These are phyloP conservation scores for Zygosaccharomyces lentus DNA, from an alignment of 805 yeast species.

Conservation along the genomic window DNA sequence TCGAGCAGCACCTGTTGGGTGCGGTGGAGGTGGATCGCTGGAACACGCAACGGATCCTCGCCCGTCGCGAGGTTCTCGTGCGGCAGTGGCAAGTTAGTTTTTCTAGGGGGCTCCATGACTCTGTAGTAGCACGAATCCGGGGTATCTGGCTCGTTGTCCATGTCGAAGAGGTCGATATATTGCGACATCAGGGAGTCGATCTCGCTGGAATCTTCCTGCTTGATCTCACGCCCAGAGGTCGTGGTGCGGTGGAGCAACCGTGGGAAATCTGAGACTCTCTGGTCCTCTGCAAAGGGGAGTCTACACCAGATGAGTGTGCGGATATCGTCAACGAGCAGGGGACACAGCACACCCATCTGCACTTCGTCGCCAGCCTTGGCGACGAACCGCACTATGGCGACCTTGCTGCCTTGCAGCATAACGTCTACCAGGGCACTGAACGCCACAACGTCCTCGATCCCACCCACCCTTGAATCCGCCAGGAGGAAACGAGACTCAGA, in stretches of 20 bases:
- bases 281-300: slow-evolving; percentile 75
- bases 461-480: slow-evolving; percentile 34
- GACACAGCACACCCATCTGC: slow-evolving; percentile 52
- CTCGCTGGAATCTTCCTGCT: slow-evolving; percentile 32
- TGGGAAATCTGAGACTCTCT: slow-evolving; percentile 53
- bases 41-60: slow-evolving; percentile 22
- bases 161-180: slow-evolving; percentile 43
- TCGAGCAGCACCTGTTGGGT: slow-evolving; percentile 27
- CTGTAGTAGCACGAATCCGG: slow-evolving; percentile 10
- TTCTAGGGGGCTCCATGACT: slow-evolving; percentile 16
- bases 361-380: slow-evolving; percentile 46
- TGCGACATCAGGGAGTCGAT: slow-evolving; percentile 42
- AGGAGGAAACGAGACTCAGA: slow-evolving; percentile 57
- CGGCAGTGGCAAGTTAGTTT: slow-evolving; percentile 26
- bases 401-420: slow-evolving; percentile 43
- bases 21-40: slow-evolving; percentile 33
- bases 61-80: neutral
- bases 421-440: slow-evolving; percentile 50
- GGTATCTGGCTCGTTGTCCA: slow-evolving; percentile 25
- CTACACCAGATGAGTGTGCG: slow-evolving; percentile 48
- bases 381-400: slow-evolving; percentile 64
- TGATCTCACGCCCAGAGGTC: slow-evolving; percentile 21
- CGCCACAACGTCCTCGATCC: slow-evolving; percentile 39
- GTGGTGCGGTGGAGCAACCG: slow-evolving; percentile 36
- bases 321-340: slow-evolving; percentile 33